Evolutionary conservation across 1,139 yeast species (phyloP).

Genomic region (Saccharomyces hybrid): DNA sequence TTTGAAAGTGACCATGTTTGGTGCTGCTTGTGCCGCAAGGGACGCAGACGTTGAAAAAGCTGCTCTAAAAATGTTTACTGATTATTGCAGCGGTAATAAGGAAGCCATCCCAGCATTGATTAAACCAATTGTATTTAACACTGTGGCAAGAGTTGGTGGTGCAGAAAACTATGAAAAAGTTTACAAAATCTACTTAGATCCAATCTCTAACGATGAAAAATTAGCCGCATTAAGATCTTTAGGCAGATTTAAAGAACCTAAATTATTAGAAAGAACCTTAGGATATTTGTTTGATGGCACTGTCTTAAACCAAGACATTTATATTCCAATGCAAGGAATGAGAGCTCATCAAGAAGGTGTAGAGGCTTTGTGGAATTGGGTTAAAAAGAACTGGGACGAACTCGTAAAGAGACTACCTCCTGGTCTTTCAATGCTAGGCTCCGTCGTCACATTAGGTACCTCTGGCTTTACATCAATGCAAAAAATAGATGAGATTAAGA

Average conservation of each 20-base stretch:
- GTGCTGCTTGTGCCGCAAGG: slow-evolving; percentile 56
- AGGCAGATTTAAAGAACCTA: slow-evolving; percentile 59
- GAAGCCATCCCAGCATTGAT: slow-evolving; percentile 76
- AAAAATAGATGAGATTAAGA: slow-evolving; percentile 48
- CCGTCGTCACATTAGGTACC: slow-evolving; percentile 55
- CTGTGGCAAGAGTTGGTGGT: slow-evolving; percentile 64
- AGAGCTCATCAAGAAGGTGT: slow-evolving; percentile 54
- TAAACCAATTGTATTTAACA: slow-evolving; percentile 58
- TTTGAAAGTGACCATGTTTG: slow-evolving; percentile 66
- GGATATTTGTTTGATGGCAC: slow-evolving; percentile 58
- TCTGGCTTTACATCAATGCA: slow-evolving; percentile 58
- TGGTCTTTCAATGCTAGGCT: slow-evolving; percentile 70
- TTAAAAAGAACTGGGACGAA: slow-evolving; percentile 64
- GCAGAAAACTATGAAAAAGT: slow-evolving; percentile 56
- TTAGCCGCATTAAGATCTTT: slow-evolving; percentile 65
- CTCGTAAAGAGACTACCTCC: slow-evolving; percentile 65
- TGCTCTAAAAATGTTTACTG: slow-evolving; percentile 50
- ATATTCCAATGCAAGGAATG: slow-evolving; percentile 68
- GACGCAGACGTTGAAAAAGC: slow-evolving; percentile 48
- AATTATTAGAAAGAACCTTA: slow-evolving; percentile 55
- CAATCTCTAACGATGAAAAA: slow-evolving; percentile 66
- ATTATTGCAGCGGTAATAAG: slow-evolving; percentile 53
- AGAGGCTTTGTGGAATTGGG: slow-evolving; percentile 66
- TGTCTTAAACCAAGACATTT: slow-evolving; percentile 74
- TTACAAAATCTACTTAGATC: slow-evolving; percentile 54